A percentile compares a stretch with the other conserved stretches of the same genome.
These are phyloP conservation scores for Elsinoe batatas DNA, from an alignment of 2,329 filamentous ascomycete genomes.

Conservation along the genomic window DNA sequence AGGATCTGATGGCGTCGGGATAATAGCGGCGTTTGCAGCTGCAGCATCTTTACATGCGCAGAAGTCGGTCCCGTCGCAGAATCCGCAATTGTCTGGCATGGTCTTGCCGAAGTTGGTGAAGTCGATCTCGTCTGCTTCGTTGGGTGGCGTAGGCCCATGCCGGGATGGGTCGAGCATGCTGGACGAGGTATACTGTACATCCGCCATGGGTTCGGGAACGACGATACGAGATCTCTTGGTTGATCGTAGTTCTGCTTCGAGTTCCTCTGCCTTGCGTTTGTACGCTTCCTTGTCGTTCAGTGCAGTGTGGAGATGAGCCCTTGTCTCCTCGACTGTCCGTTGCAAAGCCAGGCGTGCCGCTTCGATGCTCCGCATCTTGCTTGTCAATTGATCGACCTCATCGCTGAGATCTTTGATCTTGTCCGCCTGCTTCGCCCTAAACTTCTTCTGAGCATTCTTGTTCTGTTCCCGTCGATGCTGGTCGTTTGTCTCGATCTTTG, in stretches of 20 bases:
- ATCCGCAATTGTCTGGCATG: conserved; percentile 16
- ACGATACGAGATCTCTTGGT: conserved; percentile 9
- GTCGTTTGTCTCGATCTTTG: conserved; percentile 66
- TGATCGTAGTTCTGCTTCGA: not conserved
- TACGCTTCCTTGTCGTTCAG: conserved; percentile 5
- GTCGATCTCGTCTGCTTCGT: conserved; percentile 15
- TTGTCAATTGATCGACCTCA: conserved; percentile 36
- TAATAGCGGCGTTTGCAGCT: conserved; percentile 6
- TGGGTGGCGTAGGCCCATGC: conserved; percentile 13
- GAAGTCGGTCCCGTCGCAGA: conserved; percentile 15
- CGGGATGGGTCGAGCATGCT: not conserved
- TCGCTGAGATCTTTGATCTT: conserved; percentile 59
- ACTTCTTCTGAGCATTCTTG: conserved; percentile 79
- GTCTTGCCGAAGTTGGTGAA: conserved; percentile 16
- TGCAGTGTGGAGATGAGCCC: not conserved
- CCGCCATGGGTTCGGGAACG: not conserved
- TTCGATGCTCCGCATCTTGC: not conserved
- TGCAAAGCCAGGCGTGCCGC: not conserved
- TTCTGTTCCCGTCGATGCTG: conserved; percentile 93
- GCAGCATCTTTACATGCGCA: conserved; percentile 15
- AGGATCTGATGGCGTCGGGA: conserved; percentile 3
- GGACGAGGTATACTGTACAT: not conserved
- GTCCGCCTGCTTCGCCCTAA: conserved; percentile 76
- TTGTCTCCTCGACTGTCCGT: not conserved
- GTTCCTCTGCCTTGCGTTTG: conserved; percentile 3